Evolutionary conservation across 495 filamentous ascomycete genomes (phyloP), one percentile per base, ranked within the genome.

Genomic region (Lophiostoma macrostomum): DNA sequence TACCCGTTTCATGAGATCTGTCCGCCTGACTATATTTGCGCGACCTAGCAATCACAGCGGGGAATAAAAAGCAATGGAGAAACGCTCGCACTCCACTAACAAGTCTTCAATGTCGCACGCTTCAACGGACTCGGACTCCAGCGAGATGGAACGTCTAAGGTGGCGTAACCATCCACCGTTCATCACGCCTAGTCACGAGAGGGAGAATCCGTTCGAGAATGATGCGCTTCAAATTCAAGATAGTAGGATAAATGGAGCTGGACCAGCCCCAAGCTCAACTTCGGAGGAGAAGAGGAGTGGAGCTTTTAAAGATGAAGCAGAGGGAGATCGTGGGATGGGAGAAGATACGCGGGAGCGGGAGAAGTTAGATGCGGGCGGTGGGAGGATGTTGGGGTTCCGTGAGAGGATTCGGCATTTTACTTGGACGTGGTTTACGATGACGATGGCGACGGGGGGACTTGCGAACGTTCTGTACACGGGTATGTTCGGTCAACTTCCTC

Each of bases 371-470:
- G n/a, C n/a, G n/a, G n/a, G n/a, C n/a, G n/a, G n/a, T n/a, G n/a
- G n/a, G n/a, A n/a, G n/a, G n/a, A n/a, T n/a, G n/a, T n/a, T 70
- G 34, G 37, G 45, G 10, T 67, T 64, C 27, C 60, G 56, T 32
- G 60, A 66, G 44, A 36, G 70, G 29, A 67, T 73, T 27, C 27
- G 68, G 36, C 69, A 72, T 61, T 73, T 73, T 52, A 73, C 70
- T 3, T 73, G 70, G 70, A 73, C 69, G 2, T 71, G 69, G 69
- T 72, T 71, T 47, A 67, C 65, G 7, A 69, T 71, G 67, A 70
- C 65, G 5, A 90, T 90, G 87, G 88, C 88, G 2, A 93, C 89
- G 0, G 89, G 88, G 11, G 89, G 89, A 0, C 73, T 95, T 53
- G 84, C 88, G 7, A 93, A 91, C 70, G 85, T 89, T 10, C 64